Evolutionary conservation across 1,284 basidiomycete species (phyloP), one percentile per base, ranked within the genome.

Genomic region (Irpex sp.): DNA sequence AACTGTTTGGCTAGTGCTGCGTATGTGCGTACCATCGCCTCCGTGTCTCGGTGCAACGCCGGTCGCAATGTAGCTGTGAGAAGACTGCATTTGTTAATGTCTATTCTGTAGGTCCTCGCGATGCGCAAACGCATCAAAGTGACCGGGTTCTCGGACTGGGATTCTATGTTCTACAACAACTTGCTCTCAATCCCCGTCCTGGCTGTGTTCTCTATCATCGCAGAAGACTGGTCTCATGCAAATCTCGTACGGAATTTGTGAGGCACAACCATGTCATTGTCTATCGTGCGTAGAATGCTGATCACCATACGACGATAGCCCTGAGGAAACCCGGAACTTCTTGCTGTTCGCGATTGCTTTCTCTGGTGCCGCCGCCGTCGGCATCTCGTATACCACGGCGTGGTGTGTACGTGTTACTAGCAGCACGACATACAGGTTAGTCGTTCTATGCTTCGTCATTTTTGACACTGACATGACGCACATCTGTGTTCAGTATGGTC

Each of bases 101-200:
- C 52, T 54, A 18, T 33, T 16, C 18, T 18, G 35, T 47, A 94
- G 93, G 91, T 96, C 51, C 82, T 99, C 59, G 84, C 91, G 58
- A 99, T 99, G 97, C 87, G 97, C 65, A 98, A 97, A 76, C 85
- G 91, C 62, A 99, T 99, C 81, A 99, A 99, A 80, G 74, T 84
- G 49, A 98, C 94, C n/a, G 94, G 94, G 47, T 99, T 99, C 80
- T 96, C 95, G 64, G 96, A 99, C 73, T 98, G 95, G 96, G 97
- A 99, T 73, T 92, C 96, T 28, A 98, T 99, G 96, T 98, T 95
- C 78, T 99, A 98, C 81, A 98, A 98, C 81, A 99, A 99, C 76
- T 75, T 98, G 58, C 81, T 99, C 56, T 97, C 94, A 39, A 94
- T 99, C 68, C 95, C 97, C 49, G 86, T 98, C 42, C 80, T 99